Evolutionary conservation across 768 basidiomycete species (phyloP).

Genomic region (Tylopilus intermedius): DNA sequence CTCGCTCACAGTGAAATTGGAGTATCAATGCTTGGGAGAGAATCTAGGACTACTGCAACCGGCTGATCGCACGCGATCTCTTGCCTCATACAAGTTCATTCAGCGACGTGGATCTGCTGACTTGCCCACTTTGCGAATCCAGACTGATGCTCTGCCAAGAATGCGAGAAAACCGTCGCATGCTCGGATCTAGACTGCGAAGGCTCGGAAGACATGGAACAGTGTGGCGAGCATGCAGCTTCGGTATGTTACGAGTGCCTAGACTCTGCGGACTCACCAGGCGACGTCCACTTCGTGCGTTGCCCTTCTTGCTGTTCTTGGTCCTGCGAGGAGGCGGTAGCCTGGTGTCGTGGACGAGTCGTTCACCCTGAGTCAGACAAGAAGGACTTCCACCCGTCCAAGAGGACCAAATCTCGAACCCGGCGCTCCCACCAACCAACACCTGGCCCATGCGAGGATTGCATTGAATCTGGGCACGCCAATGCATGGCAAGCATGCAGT

Average conservation of each 20-base stretch:
- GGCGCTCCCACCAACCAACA: not conserved
- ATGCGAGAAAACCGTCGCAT: too few species aligned
- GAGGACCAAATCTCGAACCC: not conserved
- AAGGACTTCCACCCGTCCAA: not conserved
- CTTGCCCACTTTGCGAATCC: too few species aligned
- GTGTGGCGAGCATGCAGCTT: too few species aligned
- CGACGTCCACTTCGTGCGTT: not conserved
- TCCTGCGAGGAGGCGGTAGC: not conserved
- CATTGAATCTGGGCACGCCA: not conserved
- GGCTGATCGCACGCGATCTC: too few species aligned
- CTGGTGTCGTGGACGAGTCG: not conserved
- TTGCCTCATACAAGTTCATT: too few species aligned
- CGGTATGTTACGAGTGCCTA: not conserved
- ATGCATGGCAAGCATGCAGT: not conserved
- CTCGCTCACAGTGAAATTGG: too few species aligned
- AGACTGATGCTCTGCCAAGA: too few species aligned
- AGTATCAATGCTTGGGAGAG: too few species aligned
- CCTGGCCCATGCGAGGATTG: not conserved
- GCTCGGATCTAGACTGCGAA: not conserved
- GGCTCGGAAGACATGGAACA: not conserved
- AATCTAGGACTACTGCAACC: too few species aligned
- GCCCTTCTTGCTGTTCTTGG: slow-evolving; percentile 1
- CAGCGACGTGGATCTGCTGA: too few species aligned
- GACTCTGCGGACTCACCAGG: not conserved
- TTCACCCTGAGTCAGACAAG: not conserved